A percentile compares a stretch with the other conserved stretches of the same genome.
Evolutionary conservation across 148 eudicot species (phyloP).

Genomic region (Fallopia convolvulus): DNA sequence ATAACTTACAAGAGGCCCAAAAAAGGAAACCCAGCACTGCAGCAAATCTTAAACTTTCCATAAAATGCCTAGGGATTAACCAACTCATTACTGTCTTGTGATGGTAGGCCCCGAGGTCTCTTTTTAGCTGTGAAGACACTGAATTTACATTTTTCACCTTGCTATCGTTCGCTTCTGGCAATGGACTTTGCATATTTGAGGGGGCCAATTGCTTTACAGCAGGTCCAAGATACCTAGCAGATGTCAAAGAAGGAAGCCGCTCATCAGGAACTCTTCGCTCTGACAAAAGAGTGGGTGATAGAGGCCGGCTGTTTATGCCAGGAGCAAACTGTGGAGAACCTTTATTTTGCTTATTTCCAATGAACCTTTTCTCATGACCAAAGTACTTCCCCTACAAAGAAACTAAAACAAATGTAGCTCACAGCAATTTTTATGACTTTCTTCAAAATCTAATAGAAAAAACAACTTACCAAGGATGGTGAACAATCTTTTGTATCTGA

Average conservation of each 20-base stretch:
- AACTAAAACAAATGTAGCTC: constrained; percentile 10
- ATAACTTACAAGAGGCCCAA: constrained; percentile 44
- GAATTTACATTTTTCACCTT: constrained; percentile 27
- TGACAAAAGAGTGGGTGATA: constrained; percentile 39
- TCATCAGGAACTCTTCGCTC: constrained; percentile 54
- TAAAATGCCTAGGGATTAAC: constrained; percentile 32
- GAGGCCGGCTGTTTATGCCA: constrained; percentile 39
- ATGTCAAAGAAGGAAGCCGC: constrained; percentile 35
- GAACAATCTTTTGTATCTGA: constrained; percentile 82
- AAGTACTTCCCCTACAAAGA: constrained; percentile 63
- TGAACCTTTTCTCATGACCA: constrained; percentile 48
- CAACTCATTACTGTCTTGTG: constrained; percentile 37
- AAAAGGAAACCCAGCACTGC: constrained; percentile 59
- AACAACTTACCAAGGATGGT: constrained; percentile 66
- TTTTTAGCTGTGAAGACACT: constrained; percentile 64
- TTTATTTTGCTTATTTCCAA: constrained; percentile 44
- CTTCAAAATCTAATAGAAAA: background rate
- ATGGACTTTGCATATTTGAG: constrained; percentile 49
- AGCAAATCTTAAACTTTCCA: constrained; percentile 50
- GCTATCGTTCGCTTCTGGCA: constrained; percentile 33
- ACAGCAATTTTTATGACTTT: background rate
- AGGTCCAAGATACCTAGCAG: constrained; percentile 63
- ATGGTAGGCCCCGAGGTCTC: constrained; percentile 54
- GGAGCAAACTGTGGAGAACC: constrained; percentile 30
- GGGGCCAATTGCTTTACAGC: constrained; percentile 85